These are phyloP conservation scores for Arthroderma sp. DNA, from an alignment of 2,329 filamentous ascomycete species.

Conservation along the genomic window DNA sequence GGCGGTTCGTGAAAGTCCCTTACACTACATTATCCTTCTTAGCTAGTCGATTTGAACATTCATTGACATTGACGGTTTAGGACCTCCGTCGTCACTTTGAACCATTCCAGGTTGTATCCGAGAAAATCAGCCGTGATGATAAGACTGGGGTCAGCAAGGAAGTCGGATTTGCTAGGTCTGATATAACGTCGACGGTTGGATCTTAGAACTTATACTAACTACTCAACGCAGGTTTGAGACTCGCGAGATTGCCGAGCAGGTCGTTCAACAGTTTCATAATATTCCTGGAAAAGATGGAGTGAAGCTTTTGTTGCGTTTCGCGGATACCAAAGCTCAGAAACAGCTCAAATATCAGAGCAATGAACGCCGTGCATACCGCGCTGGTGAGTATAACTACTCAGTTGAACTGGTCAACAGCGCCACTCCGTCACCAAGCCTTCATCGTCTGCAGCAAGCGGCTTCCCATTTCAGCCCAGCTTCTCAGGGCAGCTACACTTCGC, in stretches of 20 bases:
- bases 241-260: constrained; percentile 78
- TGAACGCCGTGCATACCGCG: constrained; percentile 87
- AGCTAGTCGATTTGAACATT: background rate
- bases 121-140: constrained; percentile 85
- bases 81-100: constrained; percentile 54
- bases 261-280: constrained; percentile 80
- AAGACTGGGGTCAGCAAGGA: constrained; percentile 82
- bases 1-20: constrained; percentile 48
- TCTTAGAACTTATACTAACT: background rate
- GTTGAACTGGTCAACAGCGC: constrained; percentile 36
- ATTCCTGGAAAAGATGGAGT: constrained; percentile 65
- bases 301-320: constrained; percentile 86
- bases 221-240: constrained; percentile 58
- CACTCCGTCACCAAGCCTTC: constrained; percentile 34
- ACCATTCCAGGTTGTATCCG: constrained; percentile 61
- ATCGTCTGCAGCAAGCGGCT: constrained; percentile 30
- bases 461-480: constrained; percentile 34
- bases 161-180: constrained; percentile 88
- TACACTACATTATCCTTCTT: background rate
- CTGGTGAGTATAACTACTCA: constrained; percentile 73
- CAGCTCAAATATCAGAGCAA: constrained; percentile 92
- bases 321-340: constrained; percentile 94
- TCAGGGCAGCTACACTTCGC: constrained; percentile 34
- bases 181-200: background rate
- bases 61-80: constrained; percentile 35